Percentiles rank a stretch among this genome's conserved stretches.
Conservation (phyloP, 2,329 filamentous ascomycete species). For the Exophiala oligosperma region DNA sequence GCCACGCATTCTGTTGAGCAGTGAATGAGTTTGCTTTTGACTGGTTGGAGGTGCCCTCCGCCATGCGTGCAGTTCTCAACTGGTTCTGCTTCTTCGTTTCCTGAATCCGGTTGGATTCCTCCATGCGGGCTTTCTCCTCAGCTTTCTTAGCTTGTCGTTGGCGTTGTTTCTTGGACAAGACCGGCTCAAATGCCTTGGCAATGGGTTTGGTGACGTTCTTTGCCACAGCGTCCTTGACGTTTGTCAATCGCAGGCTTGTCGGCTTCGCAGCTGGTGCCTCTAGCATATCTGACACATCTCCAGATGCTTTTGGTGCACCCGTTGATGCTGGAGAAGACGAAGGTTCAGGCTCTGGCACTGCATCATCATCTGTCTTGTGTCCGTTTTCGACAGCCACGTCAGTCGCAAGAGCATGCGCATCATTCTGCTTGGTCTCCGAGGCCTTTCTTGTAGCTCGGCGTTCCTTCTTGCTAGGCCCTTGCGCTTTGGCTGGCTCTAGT, state of each 20-base stretch:
- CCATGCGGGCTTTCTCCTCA: slow-evolving; percentile 70
- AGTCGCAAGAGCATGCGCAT: slow-evolving; percentile 49
- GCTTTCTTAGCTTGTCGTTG: slow-evolving; percentile 90
- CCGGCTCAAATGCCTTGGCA: slow-evolving; percentile 61
- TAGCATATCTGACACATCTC: slow-evolving; percentile 88
- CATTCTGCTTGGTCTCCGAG: slow-evolving; percentile 53
- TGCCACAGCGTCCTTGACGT: slow-evolving; percentile 53
- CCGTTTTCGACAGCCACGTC: slow-evolving; percentile 69
- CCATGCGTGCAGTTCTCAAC: slow-evolving; percentile 74
- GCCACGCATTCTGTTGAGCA: slow-evolving; percentile 58
- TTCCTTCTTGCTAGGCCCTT: slow-evolving; percentile 31
- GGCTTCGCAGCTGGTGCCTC: slow-evolving; percentile 69
- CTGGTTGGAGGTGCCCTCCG: slow-evolving; percentile 79
- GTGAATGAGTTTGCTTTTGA: slow-evolving; percentile 63
- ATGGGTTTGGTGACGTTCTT: slow-evolving; percentile 64
- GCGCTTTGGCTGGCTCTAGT: slow-evolving; percentile 42
- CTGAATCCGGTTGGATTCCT: slow-evolving; percentile 76
- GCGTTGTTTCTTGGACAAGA: slow-evolving; percentile 91
- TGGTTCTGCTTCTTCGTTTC: slow-evolving; percentile 78
- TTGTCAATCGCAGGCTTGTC: slow-evolving; percentile 75
- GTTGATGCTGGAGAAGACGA: slow-evolving; percentile 36
- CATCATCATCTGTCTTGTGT: slow-evolving; percentile 74
- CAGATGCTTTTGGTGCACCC: slow-evolving; percentile 55
- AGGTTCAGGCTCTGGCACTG: slow-evolving; percentile 69
- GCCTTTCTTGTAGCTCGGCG: slow-evolving; percentile 44